Evolutionary conservation across 23 red algal species (phyloP).

Genomic region (Gracilaria gracilis): DNA sequence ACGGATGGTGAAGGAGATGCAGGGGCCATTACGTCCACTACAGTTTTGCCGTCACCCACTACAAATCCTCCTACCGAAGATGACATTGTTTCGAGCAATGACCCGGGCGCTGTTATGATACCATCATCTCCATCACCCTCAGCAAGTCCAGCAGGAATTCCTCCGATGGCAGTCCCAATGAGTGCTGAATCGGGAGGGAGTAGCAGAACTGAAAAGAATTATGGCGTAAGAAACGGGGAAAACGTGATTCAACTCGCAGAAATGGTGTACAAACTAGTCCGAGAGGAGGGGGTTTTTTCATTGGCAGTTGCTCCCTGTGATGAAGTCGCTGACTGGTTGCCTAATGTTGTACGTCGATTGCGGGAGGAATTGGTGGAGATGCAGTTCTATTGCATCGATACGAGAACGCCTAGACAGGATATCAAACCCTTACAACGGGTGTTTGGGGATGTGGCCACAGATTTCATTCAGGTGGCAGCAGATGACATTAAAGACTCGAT

Average conservation of each 20-base stretch:
- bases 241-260: conserved; percentile 77
- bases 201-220: background rate
- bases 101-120: background rate
- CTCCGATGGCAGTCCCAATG: conserved; percentile 32
- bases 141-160: background rate
- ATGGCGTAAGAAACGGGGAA: conserved; percentile 30
- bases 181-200: background rate
- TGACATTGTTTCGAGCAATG: background rate
- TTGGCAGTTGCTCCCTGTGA: conserved; percentile 64
- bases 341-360: conserved; percentile 58
- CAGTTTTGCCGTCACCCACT: background rate
- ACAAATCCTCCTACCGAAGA: background rate
- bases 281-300: conserved; percentile 28
- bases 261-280: conserved; percentile 78
- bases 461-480: conserved; percentile 30
- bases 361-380: conserved; percentile 60
- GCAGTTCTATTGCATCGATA: conserved; percentile 75
- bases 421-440: conserved; percentile 1
- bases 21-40: background rate
- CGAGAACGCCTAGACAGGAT: background rate
- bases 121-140: background rate
- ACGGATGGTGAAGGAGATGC: background rate
- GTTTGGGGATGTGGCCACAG: conserved; percentile 43
- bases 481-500: conserved; percentile 24
- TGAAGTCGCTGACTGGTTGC: conserved; percentile 73